A percentile compares a stretch with the other conserved stretches of the same genome.
These are phyloP conservation scores for Fusarium sulawesiense DNA, from an alignment of 2,329 filamentous ascomycete genomes.

Conservation along the genomic window DNA sequence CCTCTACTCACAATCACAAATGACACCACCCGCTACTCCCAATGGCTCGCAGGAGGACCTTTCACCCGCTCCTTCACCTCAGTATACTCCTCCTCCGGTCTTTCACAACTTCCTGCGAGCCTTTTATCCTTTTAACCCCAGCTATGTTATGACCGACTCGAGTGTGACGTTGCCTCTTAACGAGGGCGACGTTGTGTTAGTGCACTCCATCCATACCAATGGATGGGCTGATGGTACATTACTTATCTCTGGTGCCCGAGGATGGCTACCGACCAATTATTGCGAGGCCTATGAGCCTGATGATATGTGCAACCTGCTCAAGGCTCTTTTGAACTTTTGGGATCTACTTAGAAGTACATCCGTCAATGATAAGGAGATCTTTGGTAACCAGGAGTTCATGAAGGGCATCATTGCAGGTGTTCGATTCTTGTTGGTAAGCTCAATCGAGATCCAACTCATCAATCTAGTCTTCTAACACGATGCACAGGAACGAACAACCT, in stretches of 20 bases:
- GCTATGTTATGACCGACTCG: conserved; percentile 79
- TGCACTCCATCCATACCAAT: conserved; percentile 97
- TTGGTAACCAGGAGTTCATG: conserved; percentile 93
- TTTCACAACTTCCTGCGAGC: conserved; percentile 97
- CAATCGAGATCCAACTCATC: not conserved
- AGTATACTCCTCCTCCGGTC: conserved; percentile 66
- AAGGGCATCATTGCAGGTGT: conserved; percentile 94
- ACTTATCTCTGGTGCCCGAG: conserved; percentile 83
- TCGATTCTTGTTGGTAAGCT: conserved; percentile 83
- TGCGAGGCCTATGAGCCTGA: conserved; percentile 94
- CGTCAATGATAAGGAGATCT: conserved; percentile 79
- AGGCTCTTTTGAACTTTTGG: conserved; percentile 91
- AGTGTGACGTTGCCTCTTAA: conserved; percentile 90
- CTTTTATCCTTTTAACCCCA: conserved; percentile 91
- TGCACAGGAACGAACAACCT: conserved; percentile 83
- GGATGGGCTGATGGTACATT: conserved; percentile 98
- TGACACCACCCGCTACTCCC: conserved; percentile 82
- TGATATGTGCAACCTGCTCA: conserved; percentile 85
- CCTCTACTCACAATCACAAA: conserved; percentile 66
- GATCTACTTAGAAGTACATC: conserved; percentile 84
- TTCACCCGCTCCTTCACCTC: conserved; percentile 45
- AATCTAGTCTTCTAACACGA: conserved; percentile 6
- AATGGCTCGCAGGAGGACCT: conserved; percentile 73
- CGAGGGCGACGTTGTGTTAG: conserved; percentile 90
- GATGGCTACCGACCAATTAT: conserved; percentile 98